Conservation (phyloP, 2,329 filamentous ascomycete genomes). For the Lecanoromycetidae sp. region DNA sequence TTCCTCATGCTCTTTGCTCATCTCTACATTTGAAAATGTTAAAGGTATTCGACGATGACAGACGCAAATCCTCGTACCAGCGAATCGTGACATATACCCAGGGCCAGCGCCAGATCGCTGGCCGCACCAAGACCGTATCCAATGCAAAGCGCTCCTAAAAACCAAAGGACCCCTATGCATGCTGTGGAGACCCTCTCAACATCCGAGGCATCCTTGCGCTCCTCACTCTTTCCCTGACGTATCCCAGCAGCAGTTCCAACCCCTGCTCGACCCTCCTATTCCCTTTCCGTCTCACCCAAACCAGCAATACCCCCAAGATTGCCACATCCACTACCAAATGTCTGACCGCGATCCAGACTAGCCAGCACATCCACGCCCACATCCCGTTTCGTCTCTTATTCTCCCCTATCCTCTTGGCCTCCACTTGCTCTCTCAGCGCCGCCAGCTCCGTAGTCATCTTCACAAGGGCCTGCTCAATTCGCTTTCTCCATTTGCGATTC, state of each 20-base stretch:
- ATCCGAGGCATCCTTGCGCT: conserved; percentile 17
- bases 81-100: not conserved
- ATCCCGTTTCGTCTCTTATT: conserved; percentile 28
- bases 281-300: conserved; percentile 32
- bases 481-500: conserved; percentile 58
- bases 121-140: not conserved
- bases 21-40: too few species aligned
- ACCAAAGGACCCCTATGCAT: not conserved
- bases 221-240: conserved; percentile 26
- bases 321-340: conserved; percentile 63
- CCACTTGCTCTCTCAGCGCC: conserved; percentile 81
- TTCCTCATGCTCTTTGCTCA: too few species aligned
- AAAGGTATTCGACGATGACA: too few species aligned
- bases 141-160: not conserved
- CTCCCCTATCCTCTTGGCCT: conserved; percentile 35
- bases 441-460: conserved; percentile 88
- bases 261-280: conserved; percentile 32
- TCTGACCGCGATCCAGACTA: conserved; percentile 56
- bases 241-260: conserved; percentile 25
- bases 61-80: too few species aligned
- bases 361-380: conserved; percentile 58
- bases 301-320: conserved; percentile 30
- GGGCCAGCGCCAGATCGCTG: not conserved
- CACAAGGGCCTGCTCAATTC: conserved; percentile 74
- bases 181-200: not conserved